Base-by-base conservation (phyloP, 495 filamentous ascomycete species). In the Daldinia childiae region DNA sequence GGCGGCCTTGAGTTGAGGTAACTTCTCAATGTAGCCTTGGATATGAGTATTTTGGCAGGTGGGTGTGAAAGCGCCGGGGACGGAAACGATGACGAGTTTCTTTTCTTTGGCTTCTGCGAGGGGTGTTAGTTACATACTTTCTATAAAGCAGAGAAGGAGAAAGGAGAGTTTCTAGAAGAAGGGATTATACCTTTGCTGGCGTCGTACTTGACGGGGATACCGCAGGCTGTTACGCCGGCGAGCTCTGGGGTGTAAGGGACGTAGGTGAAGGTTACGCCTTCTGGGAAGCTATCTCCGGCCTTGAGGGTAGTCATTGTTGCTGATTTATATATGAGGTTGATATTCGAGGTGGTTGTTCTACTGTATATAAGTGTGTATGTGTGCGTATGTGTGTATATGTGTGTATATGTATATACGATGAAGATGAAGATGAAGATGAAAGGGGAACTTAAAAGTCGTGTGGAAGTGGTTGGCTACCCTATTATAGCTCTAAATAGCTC, bases 11-110 rank as follows among this genome's bases (percentile, higher is more conserved):
- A 98, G 84, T 79, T 90, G 82, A 41, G 85, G 78, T 55, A 92
- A 82, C 73, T 93, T 90, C 81, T 86, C 80, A 69, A 95, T 88
- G 88, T 94, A 97, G 66, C 92, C 91, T 45, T 93, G 91, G 72
- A 98, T 86, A 84, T 98, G 94, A 76, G 86, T 85, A 75, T 89
- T 91, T 65, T 92, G 92, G 88, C 95, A 98, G 74, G 92, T 91
- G 41, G 95, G 95, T 43, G 95, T 98, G 90, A 98, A 98, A 60
- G 95, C 95, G 73, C 94, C 94, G 64, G 94, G 94, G 62, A 97
- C 91, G 72, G 92, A 88, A 82, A 98, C 91, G 74, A 98, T 85
- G 73, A 97, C 90, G 64, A 95, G 91, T 82, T 95, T 97, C 87
- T 97, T 97, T 84, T 89, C 81, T 63, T 88, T 87, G 84, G 90